Conservation (phyloP, 2,329 filamentous ascomycete species). For the Leptosphaerulina australis region DNA sequence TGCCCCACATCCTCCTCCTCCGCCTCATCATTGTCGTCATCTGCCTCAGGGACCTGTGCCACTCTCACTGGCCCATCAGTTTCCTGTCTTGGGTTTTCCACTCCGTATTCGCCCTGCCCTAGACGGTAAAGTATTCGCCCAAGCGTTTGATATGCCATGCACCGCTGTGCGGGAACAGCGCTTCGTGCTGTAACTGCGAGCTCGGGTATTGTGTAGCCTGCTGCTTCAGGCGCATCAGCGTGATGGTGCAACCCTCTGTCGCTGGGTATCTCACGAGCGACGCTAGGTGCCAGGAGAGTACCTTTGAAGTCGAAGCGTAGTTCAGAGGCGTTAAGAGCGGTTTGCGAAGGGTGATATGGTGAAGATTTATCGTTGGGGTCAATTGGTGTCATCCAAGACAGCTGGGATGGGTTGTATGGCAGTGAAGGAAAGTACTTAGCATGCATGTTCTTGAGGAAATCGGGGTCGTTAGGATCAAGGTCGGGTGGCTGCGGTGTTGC, state of each 20-base stretch:
- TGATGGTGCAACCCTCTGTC: conserved; percentile 90
- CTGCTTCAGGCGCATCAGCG: conserved; percentile 87
- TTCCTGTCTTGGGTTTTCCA: conserved; percentile 51
- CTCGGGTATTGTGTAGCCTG: conserved; percentile 91
- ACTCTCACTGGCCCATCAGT: conserved; percentile 56
- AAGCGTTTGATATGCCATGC: conserved; percentile 88
- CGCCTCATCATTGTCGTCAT: conserved; percentile 41
- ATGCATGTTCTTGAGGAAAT: conserved; percentile 85
- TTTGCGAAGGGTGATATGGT: conserved; percentile 80
- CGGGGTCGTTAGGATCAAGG: conserved; percentile 80
- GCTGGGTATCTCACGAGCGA: conserved; percentile 74
- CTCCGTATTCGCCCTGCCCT: conserved; percentile 72
- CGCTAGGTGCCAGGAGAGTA: conserved; percentile 75
- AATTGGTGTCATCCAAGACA: conserved; percentile 86
- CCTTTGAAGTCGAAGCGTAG: conserved; percentile 91
- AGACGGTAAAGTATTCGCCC: conserved; percentile 84
- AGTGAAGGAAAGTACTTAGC: conserved; percentile 92
- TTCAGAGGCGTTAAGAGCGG: conserved; percentile 72
- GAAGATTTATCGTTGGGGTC: conserved; percentile 67
- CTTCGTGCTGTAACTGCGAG: conserved; percentile 80
- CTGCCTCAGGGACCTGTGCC: conserved; percentile 49
- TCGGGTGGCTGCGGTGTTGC: conserved; percentile 63
- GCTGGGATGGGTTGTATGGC: conserved; percentile 79
- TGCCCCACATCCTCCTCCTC: conserved; percentile 47
- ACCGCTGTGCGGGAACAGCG: conserved; percentile 82